Conservation (phyloP, 2,329 filamentous ascomycete species). For the Ustilaginoidea virens region DNA sequence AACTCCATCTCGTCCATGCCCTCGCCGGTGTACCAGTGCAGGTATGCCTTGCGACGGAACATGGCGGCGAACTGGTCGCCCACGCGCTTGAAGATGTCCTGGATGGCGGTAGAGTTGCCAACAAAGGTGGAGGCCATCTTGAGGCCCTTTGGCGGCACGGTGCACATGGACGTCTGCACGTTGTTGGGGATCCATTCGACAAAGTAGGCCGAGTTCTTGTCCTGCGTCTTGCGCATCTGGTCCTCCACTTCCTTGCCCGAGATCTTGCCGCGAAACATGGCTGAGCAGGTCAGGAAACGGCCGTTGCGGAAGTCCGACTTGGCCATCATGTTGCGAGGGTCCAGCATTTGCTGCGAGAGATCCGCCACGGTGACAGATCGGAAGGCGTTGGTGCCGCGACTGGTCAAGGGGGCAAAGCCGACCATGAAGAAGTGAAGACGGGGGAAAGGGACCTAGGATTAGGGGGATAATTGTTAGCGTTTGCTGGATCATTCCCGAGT, state of each 20-base stretch:
- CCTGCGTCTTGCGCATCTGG: constrained; percentile 99
- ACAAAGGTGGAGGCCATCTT: constrained; percentile 99
- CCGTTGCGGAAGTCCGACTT: constrained; percentile 99
- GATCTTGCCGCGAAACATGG: constrained; percentile 98
- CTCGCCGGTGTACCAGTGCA: constrained; percentile 99
- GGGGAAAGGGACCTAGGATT: constrained; percentile 91
- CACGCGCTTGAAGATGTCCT: constrained; percentile 99
- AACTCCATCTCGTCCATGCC: constrained; percentile 99
- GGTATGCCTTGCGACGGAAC: constrained; percentile 99
- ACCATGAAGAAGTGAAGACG: constrained; percentile 99
- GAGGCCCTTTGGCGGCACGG: constrained; percentile 88
- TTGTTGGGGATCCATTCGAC: constrained; percentile 99
- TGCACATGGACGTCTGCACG: constrained; percentile 97
- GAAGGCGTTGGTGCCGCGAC: constrained; percentile 73
- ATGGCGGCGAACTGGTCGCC: constrained; percentile 99
- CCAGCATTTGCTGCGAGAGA: constrained; percentile 99
- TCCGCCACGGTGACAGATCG: constrained; percentile 93
- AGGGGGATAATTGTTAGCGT: no score
- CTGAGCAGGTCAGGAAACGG: constrained; percentile 97
- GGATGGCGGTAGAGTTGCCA: constrained; percentile 97
- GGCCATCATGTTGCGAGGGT: constrained; percentile 99
- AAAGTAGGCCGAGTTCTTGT: constrained; percentile 99
- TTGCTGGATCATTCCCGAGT: no score
- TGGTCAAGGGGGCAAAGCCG: constrained; percentile 95
- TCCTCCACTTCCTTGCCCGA: constrained; percentile 99